Conservation (phyloP, 1,139 yeast species). For the Protomyces pachydermus region DNA sequence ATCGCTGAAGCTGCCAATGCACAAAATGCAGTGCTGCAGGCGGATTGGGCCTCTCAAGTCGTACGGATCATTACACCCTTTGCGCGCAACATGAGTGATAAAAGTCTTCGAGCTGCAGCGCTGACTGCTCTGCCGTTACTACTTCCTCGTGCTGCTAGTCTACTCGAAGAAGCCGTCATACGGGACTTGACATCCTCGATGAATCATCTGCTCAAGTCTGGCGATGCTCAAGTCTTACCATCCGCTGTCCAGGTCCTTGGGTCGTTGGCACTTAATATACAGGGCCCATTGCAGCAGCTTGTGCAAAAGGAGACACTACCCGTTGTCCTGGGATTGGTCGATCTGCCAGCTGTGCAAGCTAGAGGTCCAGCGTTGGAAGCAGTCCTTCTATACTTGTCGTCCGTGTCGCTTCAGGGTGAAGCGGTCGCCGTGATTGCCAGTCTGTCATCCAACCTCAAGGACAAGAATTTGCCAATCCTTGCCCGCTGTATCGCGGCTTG, state of each 20-base stretch:
- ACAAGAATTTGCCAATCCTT: not conserved
- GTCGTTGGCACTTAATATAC: not conserved
- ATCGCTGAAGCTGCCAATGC: conserved; percentile 32
- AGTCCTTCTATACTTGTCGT: not conserved
- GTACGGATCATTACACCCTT: conserved; percentile 30
- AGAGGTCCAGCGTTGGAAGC: not conserved
- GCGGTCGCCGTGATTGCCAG: not conserved
- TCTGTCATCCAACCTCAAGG: not conserved
- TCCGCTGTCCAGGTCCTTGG: conserved; percentile 25
- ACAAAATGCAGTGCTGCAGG: conserved; percentile 32
- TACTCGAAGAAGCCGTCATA: conserved; percentile 27
- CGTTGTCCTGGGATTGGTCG: conserved; percentile 9
- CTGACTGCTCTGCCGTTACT: conserved; percentile 35
- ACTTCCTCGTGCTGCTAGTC: conserved; percentile 16
- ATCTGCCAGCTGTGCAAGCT: not conserved
- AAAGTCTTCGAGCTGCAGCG: conserved; percentile 35
- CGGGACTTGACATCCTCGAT: conserved; percentile 26
- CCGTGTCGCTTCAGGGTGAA: not conserved
- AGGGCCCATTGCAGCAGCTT: not conserved
- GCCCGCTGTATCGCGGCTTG: not conserved
- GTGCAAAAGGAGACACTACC: not conserved
- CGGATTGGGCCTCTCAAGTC: conserved; percentile 32
- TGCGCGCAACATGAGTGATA: conserved; percentile 33
- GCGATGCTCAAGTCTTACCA: conserved; percentile 29
- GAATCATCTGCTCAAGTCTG: conserved; percentile 10